These are phyloP conservation scores for Cryptomeria japonica DNA, from an alignment of 75 land plant species.

Conservation along the genomic window DNA sequence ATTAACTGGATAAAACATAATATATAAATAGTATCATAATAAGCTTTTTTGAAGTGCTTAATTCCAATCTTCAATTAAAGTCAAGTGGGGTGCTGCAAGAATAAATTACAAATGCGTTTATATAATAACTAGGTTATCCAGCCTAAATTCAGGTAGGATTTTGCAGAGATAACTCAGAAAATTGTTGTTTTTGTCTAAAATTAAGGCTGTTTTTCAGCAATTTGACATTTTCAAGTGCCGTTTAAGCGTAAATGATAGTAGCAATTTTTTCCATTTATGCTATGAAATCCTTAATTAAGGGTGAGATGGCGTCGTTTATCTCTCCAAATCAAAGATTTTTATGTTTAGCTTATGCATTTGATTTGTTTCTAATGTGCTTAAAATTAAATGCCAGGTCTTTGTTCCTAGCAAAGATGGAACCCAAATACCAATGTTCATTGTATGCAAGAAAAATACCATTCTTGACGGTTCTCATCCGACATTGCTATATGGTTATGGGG, in stretches of 20 bases:
- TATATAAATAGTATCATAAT: not conserved
- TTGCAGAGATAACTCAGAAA: not conserved
- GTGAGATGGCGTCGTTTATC: not conserved
- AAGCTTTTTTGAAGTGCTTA: not conserved
- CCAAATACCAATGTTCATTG: constrained; percentile 91
- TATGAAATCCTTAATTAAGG: not conserved
- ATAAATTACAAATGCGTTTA: not conserved
- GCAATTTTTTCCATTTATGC: not conserved
- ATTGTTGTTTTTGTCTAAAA: not conserved
- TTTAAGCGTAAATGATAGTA: not conserved
- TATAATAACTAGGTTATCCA: not conserved
- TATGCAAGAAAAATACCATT: constrained; percentile 54
- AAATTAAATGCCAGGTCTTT: constrained; percentile 60
- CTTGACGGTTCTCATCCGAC: constrained; percentile 81
- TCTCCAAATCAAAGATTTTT: not conserved
- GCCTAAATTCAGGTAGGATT: not conserved
- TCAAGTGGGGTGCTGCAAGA: not conserved
- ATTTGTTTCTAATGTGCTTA: not conserved
- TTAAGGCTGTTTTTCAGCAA: not conserved
- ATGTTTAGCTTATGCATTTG: not conserved
- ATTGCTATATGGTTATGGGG: constrained; percentile 93
- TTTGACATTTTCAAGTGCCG: not conserved
- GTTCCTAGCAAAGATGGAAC: constrained; percentile 82
- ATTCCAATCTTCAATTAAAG: not conserved
- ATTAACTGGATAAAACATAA: not conserved